Percentiles rank a stretch among this genome's conserved stretches.
Evolutionary conservation across 306 rosid genomes (phyloP).

Genomic region (Gynostemma pentaphyllum): DNA sequence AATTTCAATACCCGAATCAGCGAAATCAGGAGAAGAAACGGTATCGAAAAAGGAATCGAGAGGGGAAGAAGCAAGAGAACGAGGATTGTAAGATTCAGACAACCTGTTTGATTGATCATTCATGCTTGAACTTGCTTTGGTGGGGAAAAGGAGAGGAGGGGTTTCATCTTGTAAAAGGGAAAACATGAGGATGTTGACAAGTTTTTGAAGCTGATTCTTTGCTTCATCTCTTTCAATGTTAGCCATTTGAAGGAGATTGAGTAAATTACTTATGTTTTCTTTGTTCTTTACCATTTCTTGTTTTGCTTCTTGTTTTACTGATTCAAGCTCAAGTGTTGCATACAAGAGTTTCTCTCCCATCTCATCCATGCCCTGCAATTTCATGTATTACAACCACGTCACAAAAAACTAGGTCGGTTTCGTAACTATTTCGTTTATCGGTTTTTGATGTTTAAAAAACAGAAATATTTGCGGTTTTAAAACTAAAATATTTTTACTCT

Average conservation of each 20-base stretch:
- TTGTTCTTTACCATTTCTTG: slow-evolving; percentile 28
- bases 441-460: no score
- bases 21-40: slow-evolving; percentile 54
- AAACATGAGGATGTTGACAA: slow-evolving; percentile 10
- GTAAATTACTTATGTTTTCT: slow-evolving; percentile 22
- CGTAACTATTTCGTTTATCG: no score
- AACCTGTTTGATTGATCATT: slow-evolving; percentile 38
- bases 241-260: slow-evolving; percentile 23
- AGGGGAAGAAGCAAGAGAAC: slow-evolving; percentile 25
- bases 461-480: no score
- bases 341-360: slow-evolving; percentile 25
- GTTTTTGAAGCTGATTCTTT: slow-evolving; percentile 32
- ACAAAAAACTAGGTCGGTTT: no score
- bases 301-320: slow-evolving; percentile 24
- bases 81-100: slow-evolving; percentile 1
- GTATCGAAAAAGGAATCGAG: slow-evolving; percentile 56
- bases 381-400: no score
- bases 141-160: background rate
- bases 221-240: slow-evolving; percentile 64
- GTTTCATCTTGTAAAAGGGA: background rate
- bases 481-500: no score
- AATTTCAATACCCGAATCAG: slow-evolving; percentile 37
- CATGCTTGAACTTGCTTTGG: slow-evolving; percentile 22
- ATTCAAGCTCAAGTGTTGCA: slow-evolving; percentile 26
- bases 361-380: slow-evolving; percentile 27